Evolutionary conservation across 441 rosid species (phyloP).

Genomic region (Geranium incanum): DNA sequence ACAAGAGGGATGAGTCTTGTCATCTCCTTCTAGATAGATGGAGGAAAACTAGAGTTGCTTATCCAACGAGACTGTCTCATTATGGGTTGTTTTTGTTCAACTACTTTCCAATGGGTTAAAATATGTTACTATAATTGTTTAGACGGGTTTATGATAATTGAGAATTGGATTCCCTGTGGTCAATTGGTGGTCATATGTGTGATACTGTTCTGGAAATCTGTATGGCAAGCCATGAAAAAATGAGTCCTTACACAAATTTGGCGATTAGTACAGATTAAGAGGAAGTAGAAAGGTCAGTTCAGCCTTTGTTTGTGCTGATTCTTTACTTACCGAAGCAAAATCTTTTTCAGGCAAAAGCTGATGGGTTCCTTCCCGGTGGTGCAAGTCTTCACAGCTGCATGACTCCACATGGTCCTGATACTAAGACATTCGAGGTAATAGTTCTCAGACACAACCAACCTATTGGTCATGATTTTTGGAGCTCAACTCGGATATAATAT

Average conservation of each 20-base stretch:
- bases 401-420: constrained; percentile 99
- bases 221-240: neutral
- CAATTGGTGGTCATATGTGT: neutral
- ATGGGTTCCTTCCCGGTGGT: constrained; percentile 90
- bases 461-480: neutral
- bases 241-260: constrained; percentile 4
- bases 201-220: neutral
- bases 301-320: neutral
- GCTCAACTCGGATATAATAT: neutral
- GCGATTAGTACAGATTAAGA: no score
- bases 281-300: neutral
- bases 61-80: neutral
- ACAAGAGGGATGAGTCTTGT: neutral
- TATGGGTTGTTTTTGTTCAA: neutral
- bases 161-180: neutral
- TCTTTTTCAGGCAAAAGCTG: constrained; percentile 76
- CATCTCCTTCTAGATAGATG: neutral
- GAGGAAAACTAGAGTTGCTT: neutral
- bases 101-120: neutral
- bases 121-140: neutral
- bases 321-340: neutral
- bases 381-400: constrained; percentile 95
- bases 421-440: constrained; percentile 74
- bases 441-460: neutral
- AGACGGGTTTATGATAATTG: neutral